Evolutionary conservation across 169 alveolate species (phyloP), one percentile per base, ranked within the genome.

Genomic region (Plasmodium gallinaceum): DNA sequence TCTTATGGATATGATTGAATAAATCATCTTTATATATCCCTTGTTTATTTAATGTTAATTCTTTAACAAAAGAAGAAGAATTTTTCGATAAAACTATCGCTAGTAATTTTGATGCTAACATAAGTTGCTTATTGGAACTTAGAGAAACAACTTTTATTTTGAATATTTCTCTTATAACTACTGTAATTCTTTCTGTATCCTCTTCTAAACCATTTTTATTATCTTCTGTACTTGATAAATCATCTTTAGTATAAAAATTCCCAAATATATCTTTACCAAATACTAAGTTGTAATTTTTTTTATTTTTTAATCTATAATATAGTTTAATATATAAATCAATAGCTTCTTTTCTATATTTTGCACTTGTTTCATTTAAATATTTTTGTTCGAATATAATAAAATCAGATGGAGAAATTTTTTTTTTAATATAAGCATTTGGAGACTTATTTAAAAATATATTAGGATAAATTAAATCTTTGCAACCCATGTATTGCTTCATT

Each of bases 251-350:
- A 62, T 83, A 83, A 14, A 68, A 83, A 22, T 73, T 51, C n/a
- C 91, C 91, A 62, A 69, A 70, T 10, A 83, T 69, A 72, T 83
- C 91, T 26, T 83, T 83, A 9, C 86, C 91, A 57, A 51, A 52
- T 42, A 83, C 91, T 14, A 83, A n/a, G 32, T 22, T 45, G 46
- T 69, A 83, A 52, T 83, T 83, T 54, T 57, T 68, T 46, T 68
- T 64, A 10, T 43, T 69, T 54, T 16, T 83, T 48, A 83, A 54
- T 72, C 26, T 66, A 2, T 83, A 43, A 32, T 69, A 83, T 39
- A 83, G 58, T 69, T 39, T 83, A 20, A 54, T 70, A 58, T 83
- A 83, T 64, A 83, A 58, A 48, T 83, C 73, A 14, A 83, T 70
- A 54, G 91, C 86, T 42, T 83, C 91, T 26, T 83, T 66, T 69